phyloP scores from a whole-genome alignment of 108 stramenopile genomes.

The Conticribra guillardii region DNA sequence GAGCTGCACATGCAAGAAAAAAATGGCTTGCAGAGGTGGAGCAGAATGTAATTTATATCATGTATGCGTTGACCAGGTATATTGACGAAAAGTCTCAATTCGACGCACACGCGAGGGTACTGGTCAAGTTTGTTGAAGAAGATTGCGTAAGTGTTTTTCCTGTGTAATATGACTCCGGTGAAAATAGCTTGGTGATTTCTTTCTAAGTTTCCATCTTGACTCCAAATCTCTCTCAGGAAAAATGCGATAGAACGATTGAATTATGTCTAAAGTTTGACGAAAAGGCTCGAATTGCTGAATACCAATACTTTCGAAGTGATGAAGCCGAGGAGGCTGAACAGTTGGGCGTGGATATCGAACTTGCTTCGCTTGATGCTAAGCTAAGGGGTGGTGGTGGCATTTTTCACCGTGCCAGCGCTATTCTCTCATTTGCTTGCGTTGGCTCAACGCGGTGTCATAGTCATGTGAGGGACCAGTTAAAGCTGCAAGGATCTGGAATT shows the following conservation, averaged over 20 bases:
- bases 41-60: slow-evolving; percentile 59
- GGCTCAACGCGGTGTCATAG: slow-evolving; percentile 73
- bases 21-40: slow-evolving; percentile 64
- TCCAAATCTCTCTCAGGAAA: slow-evolving; percentile 32
- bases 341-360: slow-evolving; percentile 54
- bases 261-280: slow-evolving; percentile 73
- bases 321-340: slow-evolving; percentile 62
- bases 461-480: slow-evolving; percentile 63
- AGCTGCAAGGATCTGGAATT: slow-evolving; percentile 68
- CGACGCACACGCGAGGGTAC: slow-evolving; percentile 66
- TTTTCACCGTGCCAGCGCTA: slow-evolving; percentile 75
- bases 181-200: neutral
- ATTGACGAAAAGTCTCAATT: slow-evolving; percentile 62
- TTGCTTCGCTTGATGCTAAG: slow-evolving; percentile 78
- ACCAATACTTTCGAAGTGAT: slow-evolving; percentile 65
- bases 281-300: slow-evolving; percentile 74
- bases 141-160: slow-evolving; percentile 44
- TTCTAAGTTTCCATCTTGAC: neutral
- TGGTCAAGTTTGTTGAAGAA: slow-evolving; percentile 78
- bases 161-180: neutral
- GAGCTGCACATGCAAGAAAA: slow-evolving; percentile 47
- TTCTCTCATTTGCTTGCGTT: slow-evolving; percentile 65
- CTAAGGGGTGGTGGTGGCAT: slow-evolving; percentile 77
- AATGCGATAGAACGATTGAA: slow-evolving; percentile 80
- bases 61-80: slow-evolving; percentile 71